Percentiles rank a stretch among this genome's conserved stretches.
These are phyloP conservation scores for Microsporum ferrugineum DNA, from an alignment of 2,329 filamentous ascomycete species.

Conservation along the genomic window DNA sequence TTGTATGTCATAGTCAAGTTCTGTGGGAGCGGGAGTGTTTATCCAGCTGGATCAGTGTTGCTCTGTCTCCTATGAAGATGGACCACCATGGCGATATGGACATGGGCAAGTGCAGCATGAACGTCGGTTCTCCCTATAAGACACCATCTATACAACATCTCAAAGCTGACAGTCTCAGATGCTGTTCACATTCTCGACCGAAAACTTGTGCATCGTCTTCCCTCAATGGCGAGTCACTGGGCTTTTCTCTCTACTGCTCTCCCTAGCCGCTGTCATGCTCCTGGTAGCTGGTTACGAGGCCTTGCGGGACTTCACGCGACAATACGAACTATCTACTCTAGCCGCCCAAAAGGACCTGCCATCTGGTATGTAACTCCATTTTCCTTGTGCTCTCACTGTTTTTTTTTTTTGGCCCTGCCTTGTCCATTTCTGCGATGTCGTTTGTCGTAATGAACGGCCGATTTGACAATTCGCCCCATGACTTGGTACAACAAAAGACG, in stretches of 20 bases:
- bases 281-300: constrained; percentile 90
- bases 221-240: constrained; percentile 75
- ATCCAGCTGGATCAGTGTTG: constrained; percentile 13
- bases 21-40: too few relatives aligned
- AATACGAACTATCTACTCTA: constrained; percentile 51
- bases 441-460: neutral
- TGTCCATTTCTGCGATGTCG: neutral
- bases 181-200: constrained; percentile 95
- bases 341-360: neutral
- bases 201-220: constrained; percentile 93
- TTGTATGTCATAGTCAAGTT: too few relatives aligned
- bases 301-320: constrained; percentile 62
- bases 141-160: neutral
- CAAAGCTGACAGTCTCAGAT: constrained; percentile 48
- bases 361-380: neutral
- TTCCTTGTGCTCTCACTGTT: neutral
- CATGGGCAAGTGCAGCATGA: constrained; percentile 77
- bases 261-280: constrained; percentile 68
- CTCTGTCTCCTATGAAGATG: constrained; percentile 15
- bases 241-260: constrained; percentile 62
- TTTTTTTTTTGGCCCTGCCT: neutral
- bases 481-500: neutral
- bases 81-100: constrained; percentile 44
- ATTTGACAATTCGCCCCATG: constrained; percentile 2
- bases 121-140: constrained; percentile 45